Conservation (phyloP, 129 eudicot genomes). For the Calendula officinalis region DNA sequence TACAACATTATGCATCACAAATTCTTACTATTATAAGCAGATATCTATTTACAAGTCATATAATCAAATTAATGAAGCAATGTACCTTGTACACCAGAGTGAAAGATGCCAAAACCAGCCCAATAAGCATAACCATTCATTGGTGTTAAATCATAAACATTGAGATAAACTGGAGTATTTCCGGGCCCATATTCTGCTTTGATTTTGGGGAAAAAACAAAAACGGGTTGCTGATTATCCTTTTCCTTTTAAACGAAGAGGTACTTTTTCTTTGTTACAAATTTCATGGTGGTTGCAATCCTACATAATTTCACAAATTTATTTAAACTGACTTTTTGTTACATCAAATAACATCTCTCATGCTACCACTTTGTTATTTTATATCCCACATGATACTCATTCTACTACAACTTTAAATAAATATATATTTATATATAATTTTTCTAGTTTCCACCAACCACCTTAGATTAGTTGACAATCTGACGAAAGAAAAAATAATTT, state of each 20-base stretch:
- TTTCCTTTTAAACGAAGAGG: background rate
- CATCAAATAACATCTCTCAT: too few species aligned
- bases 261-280: constrained; percentile 47
- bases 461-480: constrained; percentile 31
- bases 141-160: constrained; percentile 8
- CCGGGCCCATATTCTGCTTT: constrained; percentile 44
- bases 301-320: constrained; percentile 13
- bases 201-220: constrained; percentile 48
- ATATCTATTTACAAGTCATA: too few species aligned
- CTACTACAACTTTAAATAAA: background rate
- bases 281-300: constrained; percentile 54
- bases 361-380: too few species aligned
- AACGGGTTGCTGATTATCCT: constrained; percentile 22
- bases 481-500: background rate
- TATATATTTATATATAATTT: constrained; percentile 6
- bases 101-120: constrained; percentile 27
- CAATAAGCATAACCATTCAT: constrained; percentile 38
- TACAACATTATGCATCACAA: background rate
- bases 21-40: too few species aligned
- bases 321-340: too few species aligned
- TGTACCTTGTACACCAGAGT: constrained; percentile 58
- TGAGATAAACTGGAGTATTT: constrained; percentile 42
- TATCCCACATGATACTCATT: too few species aligned
- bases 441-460: constrained; percentile 29
- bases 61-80: too few species aligned